Conservation (phyloP, 2,329 filamentous ascomycete genomes). For the Xylaria digitata region DNA sequence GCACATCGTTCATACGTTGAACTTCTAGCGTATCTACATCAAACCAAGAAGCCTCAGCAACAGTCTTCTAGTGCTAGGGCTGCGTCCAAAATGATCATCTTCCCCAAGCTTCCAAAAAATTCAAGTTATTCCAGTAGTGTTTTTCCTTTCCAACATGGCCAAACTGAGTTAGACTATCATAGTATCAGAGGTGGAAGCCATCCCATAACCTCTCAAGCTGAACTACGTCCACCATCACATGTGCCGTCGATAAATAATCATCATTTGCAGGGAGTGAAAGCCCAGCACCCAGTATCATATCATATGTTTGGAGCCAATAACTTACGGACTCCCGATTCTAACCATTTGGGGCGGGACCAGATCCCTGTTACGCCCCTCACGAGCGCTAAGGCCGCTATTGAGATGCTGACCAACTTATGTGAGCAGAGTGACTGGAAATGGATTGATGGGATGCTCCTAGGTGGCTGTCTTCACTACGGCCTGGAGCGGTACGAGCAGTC, state of each 20-base stretch:
- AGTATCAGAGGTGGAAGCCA: constrained; percentile 34
- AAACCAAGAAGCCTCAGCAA: constrained; percentile 62
- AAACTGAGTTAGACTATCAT: constrained; percentile 31
- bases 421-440: constrained; percentile 86
- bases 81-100: constrained; percentile 64
- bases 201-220: constrained; percentile 30
- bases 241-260: constrained; percentile 36
- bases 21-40: constrained; percentile 72
- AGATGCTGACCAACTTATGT: constrained; percentile 79
- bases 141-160: constrained; percentile 38
- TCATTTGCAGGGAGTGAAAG: constrained; percentile 37
- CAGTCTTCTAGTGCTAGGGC: constrained; percentile 54
- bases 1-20: constrained; percentile 81
- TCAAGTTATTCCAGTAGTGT: constrained; percentile 36
- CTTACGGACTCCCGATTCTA: constrained; percentile 34
- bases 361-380: constrained; percentile 57
- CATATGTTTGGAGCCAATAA: constrained; percentile 43
- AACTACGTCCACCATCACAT: constrained; percentile 30
- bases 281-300: constrained; percentile 41
- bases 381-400: constrained; percentile 74
- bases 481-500: constrained; percentile 85
- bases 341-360: constrained; percentile 41
- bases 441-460: constrained; percentile 92
- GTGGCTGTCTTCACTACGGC: constrained; percentile 91
- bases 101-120: constrained; percentile 63